Evolutionary conservation across 805 yeast species (phyloP).

Genomic region (Wickerhamomyces bisporus): DNA sequence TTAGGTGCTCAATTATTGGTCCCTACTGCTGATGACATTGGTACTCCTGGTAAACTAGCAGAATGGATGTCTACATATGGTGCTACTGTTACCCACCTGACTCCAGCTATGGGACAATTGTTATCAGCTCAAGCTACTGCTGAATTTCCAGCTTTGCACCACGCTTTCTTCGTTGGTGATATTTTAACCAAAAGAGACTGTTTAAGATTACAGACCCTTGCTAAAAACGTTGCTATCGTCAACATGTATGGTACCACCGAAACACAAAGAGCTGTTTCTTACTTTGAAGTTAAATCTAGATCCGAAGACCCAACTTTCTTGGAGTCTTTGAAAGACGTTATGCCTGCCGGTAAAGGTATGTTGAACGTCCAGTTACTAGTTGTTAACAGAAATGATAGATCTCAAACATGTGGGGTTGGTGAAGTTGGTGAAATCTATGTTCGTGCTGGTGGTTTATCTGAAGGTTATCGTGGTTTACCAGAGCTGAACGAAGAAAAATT

Average conservation of each 20-base stretch:
- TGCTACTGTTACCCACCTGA: constrained; percentile 94
- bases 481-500: constrained; percentile 86
- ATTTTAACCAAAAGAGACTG: constrained; percentile 97
- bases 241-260: constrained; percentile 99
- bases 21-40: constrained; percentile 96
- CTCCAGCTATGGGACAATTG: constrained; percentile 99
- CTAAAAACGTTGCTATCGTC: constrained; percentile 83
- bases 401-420: constrained; percentile 95
- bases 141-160: constrained; percentile 79
- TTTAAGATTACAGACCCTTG: constrained; percentile 83
- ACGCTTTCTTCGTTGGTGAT: constrained; percentile 98
- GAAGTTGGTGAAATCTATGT: constrained; percentile 99
- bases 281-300: constrained; percentile 79
- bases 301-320: constrained; percentile 65
- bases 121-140: constrained; percentile 93
- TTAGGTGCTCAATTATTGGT: constrained; percentile 90
- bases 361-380: constrained; percentile 87
- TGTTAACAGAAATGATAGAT: constrained; percentile 83
- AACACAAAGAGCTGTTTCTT: constrained; percentile 97
- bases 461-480: constrained; percentile 90
- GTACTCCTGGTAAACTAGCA: constrained; percentile 96
- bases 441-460: constrained; percentile 96
- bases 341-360: constrained; percentile 99
- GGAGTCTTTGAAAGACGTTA: constrained; percentile 82
- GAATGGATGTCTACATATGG: constrained; percentile 93